Evolutionary conservation across 192 early-diverging fungal species (phyloP), one percentile per base, ranked within the genome.

Genomic region (Chytriomyces hyalinus): DNA sequence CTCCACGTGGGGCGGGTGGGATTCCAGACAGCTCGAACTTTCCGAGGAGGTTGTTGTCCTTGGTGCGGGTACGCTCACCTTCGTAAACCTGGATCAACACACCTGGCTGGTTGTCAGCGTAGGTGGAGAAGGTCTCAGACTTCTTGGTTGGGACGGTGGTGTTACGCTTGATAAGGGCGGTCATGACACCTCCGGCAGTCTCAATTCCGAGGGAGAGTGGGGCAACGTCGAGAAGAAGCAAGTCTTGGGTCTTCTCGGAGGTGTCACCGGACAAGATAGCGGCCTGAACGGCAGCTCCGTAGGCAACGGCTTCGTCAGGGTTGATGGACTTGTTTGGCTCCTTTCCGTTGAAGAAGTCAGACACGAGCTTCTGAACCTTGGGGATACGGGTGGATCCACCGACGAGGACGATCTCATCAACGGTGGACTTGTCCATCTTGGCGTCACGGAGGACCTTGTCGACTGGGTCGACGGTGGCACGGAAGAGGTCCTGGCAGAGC

Each of bases 381-480:
- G 97, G 97, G 88, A 98, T 98, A 91, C 97, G 97, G 73, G 96
- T 98, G 73, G 97, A 97, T 77, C 97, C 96, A 85, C 97, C 97
- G 73, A 97, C 97, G 44, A 98, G 88, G 78, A 98, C 97, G 80
- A 98, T 97, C 81, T 98, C 96, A 72, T 96, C 85, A 67, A 98
- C 91, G 64, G 86, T 67, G 81, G 87, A 79, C 92, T 98, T 98
- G 84, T 94, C 95, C 78, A 97, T 90, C 92, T 98, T 98, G 82
- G 97, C 79, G 87, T 98, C 97, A 77, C 91, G 90, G 84, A 98
- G 91, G 46, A 96, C 96, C 90, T 95, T 95, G 86, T 96, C 96
- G 72, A 98, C 97, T 62, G 97, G 96, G 66, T 95, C 93, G 85
- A 98, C 85, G 77, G 96, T 98, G 77, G 89, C 88, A 81, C 94